These are phyloP conservation scores for Neoboletus subvelutipes DNA, from an alignment of 768 basidiomycete genomes.

Conservation along the genomic window DNA sequence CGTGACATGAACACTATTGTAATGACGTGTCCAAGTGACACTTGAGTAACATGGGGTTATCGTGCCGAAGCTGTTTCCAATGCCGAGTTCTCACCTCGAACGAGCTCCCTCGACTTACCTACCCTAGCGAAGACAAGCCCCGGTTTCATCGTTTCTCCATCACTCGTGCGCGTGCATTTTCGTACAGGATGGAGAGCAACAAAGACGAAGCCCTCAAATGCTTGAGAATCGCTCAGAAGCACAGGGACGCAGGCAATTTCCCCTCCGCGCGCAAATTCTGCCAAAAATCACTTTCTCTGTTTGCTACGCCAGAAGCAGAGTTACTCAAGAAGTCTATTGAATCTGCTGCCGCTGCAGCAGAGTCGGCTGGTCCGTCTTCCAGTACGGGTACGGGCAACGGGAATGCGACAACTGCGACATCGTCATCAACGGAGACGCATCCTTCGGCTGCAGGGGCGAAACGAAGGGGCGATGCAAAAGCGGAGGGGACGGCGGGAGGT, in stretches of 20 bases:
- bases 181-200: constrained; percentile 72
- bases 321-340: constrained; percentile 69
- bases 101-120: not conserved
- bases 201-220: constrained; percentile 87
- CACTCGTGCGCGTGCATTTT: constrained; percentile 6
- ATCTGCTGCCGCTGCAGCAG: constrained; percentile 41
- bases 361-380: constrained; percentile 42
- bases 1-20: not conserved
- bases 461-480: constrained; percentile 49
- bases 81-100: constrained; percentile 28
- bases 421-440: constrained; percentile 63
- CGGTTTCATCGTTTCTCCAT: constrained; percentile 8
- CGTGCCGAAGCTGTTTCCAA: constrained; percentile 5
- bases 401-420: constrained; percentile 39
- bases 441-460: constrained; percentile 72
- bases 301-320: constrained; percentile 72
- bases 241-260: constrained; percentile 69
- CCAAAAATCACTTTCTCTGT: constrained; percentile 82
- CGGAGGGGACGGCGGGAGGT: constrained; percentile 55
- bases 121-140: constrained; percentile 3
- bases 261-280: constrained; percentile 84
- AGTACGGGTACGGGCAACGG: constrained; percentile 31
- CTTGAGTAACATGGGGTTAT: not conserved
- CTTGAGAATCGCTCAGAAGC: constrained; percentile 73
- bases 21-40: constrained; percentile 13